phyloP scores from a whole-genome alignment of 2,329 filamentous ascomycete genomes.

The Botrytis porri region DNA sequence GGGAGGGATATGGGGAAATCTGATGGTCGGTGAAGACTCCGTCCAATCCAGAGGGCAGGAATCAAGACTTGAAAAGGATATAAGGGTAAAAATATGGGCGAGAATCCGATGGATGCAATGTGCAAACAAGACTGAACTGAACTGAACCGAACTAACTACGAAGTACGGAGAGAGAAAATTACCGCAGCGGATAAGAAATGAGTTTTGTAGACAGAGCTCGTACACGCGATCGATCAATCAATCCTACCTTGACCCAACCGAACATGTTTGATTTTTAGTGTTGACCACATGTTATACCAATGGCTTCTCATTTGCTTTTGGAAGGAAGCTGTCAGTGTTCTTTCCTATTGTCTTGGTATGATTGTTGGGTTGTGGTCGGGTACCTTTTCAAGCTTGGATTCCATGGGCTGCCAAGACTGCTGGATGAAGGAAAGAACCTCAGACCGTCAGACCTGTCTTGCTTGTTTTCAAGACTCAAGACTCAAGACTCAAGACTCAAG shows the following conservation, averaged over 20 bases:
- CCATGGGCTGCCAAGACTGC: background rate
- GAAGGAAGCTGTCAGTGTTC: background rate
- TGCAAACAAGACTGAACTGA: background rate
- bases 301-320: background rate
- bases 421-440: constrained; percentile 1
- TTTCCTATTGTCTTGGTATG: constrained; percentile 2
- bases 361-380: constrained; percentile 6
- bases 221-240: background rate
- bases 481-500: background rate
- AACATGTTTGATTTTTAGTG: background rate
- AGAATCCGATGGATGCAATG: background rate
- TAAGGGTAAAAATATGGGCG: background rate
- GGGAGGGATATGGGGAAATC: constrained; percentile 15
- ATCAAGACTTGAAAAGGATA: background rate
- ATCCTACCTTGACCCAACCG: constrained; percentile 6
- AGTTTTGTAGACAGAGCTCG: background rate
- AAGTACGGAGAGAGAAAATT: background rate
- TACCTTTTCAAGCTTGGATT: background rate
- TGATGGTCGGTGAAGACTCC: constrained; percentile 11
- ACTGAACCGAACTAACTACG: background rate
- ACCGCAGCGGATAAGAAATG: constrained; percentile 11
- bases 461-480: background rate
- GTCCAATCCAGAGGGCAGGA: background rate
- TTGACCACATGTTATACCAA: background rate
- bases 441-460: background rate